Evolutionary conservation across 805 yeast genomes (phyloP).

Genomic region (Candida saitoana): DNA sequence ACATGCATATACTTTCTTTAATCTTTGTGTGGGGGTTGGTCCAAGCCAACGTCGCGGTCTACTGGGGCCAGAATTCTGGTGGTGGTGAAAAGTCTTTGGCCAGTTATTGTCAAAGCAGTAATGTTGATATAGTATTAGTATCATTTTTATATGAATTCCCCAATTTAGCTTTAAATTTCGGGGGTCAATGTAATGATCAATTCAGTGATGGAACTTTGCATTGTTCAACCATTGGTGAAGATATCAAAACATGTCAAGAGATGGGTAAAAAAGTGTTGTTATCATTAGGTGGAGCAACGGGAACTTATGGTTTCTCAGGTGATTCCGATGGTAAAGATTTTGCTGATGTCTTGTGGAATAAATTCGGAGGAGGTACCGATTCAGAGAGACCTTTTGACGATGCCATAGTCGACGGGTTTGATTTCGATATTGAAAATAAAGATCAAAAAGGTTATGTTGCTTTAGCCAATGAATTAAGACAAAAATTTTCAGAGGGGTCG

Average conservation of each 20-base stretch:
- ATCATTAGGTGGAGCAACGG: conserved; percentile 51
- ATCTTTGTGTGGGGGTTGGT: conserved; percentile 1
- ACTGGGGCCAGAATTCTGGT: conserved; percentile 73
- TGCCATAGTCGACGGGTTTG: conserved; percentile 32
- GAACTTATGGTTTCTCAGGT: conserved; percentile 46
- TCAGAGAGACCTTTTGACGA: conserved; percentile 23
- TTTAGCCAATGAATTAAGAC: conserved; percentile 24
- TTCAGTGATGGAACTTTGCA: conserved; percentile 40
- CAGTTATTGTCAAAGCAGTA: conserved; percentile 56
- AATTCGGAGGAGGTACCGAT: conserved; percentile 23
- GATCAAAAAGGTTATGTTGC: conserved; percentile 22
- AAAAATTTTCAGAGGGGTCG: conserved; percentile 25
- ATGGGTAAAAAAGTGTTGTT: conserved; percentile 68
- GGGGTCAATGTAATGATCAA: conserved; percentile 15
- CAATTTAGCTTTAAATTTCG: conserved; percentile 14
- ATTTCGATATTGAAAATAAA: conserved; percentile 29
- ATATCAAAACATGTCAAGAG: conserved; percentile 68
- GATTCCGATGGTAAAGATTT: conserved; percentile 53
- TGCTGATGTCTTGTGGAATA: conserved; percentile 38
- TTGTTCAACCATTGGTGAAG: conserved; percentile 41
- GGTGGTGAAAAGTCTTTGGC: conserved; percentile 31
- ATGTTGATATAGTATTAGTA: conserved; percentile 65
- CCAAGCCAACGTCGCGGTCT: conserved; percentile 60
- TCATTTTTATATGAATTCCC: conserved; percentile 68
- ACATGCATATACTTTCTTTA: conserved; percentile 2